Conservation (phyloP, 1,139 yeast species). For the Suhomyces guaymorum region DNA sequence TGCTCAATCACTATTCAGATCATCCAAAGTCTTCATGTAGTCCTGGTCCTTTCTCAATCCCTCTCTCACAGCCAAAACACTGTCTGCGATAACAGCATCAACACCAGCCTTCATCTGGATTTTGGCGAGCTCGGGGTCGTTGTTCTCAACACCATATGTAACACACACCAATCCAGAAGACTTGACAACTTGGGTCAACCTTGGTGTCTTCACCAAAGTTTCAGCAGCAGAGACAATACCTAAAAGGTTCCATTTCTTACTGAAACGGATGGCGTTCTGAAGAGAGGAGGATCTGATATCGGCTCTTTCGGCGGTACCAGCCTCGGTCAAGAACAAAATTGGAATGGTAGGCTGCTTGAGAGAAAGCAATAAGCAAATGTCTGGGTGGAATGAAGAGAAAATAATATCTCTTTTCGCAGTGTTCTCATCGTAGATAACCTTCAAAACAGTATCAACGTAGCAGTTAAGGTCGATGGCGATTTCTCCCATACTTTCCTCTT, state of each 20-base stretch:
- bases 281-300: slow-evolving; percentile 86
- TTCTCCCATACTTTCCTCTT: slow-evolving; percentile 84
- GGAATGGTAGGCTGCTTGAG: slow-evolving; percentile 94
- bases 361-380: slow-evolving; percentile 79
- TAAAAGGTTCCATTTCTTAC: slow-evolving; percentile 86
- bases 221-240: slow-evolving; percentile 92
- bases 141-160: slow-evolving; percentile 84
- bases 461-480: slow-evolving; percentile 80
- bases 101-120: slow-evolving; percentile 92
- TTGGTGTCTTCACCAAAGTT: slow-evolving; percentile 82
- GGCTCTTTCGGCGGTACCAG: slow-evolving; percentile 81
- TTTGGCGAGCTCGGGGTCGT: slow-evolving; percentile 81
- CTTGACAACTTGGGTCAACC: slow-evolving; percentile 85
- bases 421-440: slow-evolving; percentile 74
- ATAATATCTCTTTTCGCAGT: slow-evolving; percentile 81
- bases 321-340: slow-evolving; percentile 82
- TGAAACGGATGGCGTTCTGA: slow-evolving; percentile 89
- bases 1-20: slow-evolving; percentile 11
- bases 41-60: slow-evolving; percentile 55
- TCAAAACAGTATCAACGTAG: slow-evolving; percentile 83
- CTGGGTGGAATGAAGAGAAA: slow-evolving; percentile 94
- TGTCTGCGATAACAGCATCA: slow-evolving; percentile 96
- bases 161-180: slow-evolving; percentile 91
- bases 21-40: slow-evolving; percentile 15
- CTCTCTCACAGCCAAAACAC: slow-evolving; percentile 87